Evolutionary conservation across 352 stramenopile genomes (phyloP).

Genomic region (Phytophthora foliorum): DNA sequence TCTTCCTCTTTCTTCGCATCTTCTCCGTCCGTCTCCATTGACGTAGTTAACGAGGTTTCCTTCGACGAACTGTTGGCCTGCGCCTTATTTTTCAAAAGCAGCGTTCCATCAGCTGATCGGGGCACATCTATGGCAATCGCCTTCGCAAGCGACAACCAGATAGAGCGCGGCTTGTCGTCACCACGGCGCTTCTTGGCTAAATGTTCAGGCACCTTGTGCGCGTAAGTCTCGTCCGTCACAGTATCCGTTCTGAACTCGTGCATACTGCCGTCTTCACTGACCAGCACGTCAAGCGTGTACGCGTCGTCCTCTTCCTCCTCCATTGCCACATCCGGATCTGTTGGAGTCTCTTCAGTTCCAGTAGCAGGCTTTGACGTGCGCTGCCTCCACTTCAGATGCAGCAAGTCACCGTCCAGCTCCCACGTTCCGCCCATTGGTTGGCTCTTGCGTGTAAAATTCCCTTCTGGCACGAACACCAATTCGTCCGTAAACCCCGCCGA

Average conservation of each 20-base stretch:
- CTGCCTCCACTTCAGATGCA: conserved; percentile 84
- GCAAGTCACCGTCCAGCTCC: conserved; percentile 80
- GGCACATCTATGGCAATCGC: conserved; percentile 65
- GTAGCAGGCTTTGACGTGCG: conserved; percentile 26
- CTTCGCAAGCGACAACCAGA: conserved; percentile 76
- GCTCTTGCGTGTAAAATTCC: conserved; percentile 74
- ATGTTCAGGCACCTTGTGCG: conserved; percentile 69
- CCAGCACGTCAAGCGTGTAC: conserved; percentile 81
- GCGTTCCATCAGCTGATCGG: conserved; percentile 48
- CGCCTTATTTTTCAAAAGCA: conserved; percentile 39
- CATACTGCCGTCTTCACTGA: conserved; percentile 77
- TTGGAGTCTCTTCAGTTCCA: conserved; percentile 16
- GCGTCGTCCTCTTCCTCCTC: conserved; percentile 59
- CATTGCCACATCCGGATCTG: conserved; percentile 25
- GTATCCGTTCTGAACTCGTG: conserved; percentile 83
- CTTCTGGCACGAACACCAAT: conserved; percentile 64
- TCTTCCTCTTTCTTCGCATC: conserved; percentile 13
- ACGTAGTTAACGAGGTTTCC: not conserved
- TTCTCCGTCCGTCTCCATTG: conserved; percentile 18
- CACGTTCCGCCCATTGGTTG: conserved; percentile 78
- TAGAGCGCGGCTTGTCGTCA: conserved; percentile 52
- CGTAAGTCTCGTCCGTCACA: conserved; percentile 71
- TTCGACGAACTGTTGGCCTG: conserved; percentile 8
- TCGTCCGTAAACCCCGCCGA: conserved; percentile 84
- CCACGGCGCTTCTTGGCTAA: conserved; percentile 57